A percentile compares a stretch with the other conserved stretches of the same genome.
Evolutionary conservation across 2,329 filamentous ascomycete genomes (phyloP).

Genomic region (Calycina marina): DNA sequence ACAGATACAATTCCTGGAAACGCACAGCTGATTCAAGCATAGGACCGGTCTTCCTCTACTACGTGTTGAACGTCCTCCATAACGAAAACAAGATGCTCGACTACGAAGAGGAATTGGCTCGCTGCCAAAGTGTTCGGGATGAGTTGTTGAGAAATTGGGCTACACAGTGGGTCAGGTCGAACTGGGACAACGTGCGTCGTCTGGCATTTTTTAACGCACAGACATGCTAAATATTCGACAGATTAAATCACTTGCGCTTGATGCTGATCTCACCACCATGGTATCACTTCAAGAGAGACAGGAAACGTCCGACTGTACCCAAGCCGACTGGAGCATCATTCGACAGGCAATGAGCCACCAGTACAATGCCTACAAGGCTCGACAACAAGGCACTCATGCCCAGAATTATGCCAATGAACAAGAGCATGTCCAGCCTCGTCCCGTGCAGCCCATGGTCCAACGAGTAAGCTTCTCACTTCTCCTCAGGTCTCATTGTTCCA

Average conservation of each 20-base stretch:
- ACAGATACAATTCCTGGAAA: background rate
- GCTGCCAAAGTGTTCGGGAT: constrained; percentile 6
- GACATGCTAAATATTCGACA: no score
- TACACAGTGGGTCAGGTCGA: background rate
- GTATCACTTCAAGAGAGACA: background rate
- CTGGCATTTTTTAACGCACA: background rate
- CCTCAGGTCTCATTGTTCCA: no score
- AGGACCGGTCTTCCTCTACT: constrained; percentile 16
- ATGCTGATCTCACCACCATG: background rate
- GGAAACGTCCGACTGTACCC: background rate
- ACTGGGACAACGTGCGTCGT: background rate
- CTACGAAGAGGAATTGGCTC: background rate
- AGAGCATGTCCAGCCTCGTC: background rate
- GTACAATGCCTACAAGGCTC: background rate
- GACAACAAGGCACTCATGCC: background rate
- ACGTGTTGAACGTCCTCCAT: constrained; percentile 16
- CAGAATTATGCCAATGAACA: background rate
- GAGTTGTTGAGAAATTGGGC: background rate
- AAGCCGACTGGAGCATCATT: background rate
- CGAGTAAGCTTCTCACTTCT: no score
- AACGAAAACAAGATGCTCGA: constrained; percentile 4
- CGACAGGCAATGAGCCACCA: background rate
- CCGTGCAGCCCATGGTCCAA: background rate
- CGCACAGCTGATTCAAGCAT: background rate
- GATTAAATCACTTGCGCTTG: background rate